Evolutionary conservation across 345 rosid species (phyloP), one percentile per base, ranked within the genome.

Genomic region (Abelmoschus esculentus): DNA sequence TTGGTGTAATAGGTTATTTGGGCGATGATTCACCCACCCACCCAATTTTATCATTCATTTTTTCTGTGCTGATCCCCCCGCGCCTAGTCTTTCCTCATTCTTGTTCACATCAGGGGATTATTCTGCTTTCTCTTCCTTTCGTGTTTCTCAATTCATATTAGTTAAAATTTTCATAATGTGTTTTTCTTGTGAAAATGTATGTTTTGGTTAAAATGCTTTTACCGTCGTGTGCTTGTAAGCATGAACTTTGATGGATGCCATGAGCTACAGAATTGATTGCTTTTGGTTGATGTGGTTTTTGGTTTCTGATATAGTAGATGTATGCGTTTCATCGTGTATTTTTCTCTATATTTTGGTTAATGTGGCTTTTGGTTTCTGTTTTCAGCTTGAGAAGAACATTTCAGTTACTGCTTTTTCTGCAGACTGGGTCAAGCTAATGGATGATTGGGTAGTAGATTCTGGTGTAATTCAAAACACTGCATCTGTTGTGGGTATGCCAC

Each of bases 301-400:
- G 59, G 17, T 46, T 34, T 9, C 65, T 6, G 19, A 65, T 26
- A 36, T 22, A 22, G 26, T 46, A 3, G 3, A 36, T 22, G 47
- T 66, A 10, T 36, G 5, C 8, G 26, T 69, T 13, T 69, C 6
- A 36, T 14, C 5, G 22, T 58, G 13, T 28, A n/a, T 3, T 40
- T 6, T 64, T 19, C 54, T 15, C 62, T 46, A 29, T 18, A 38
- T 50, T 31, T 36, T 52, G 31, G 53, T 26, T 66, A 62, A 59
- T 69, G 6, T 53, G 26, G 54, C 46, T 72, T 71, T 49, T 66
- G 54, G 44, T 70, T 58, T 66, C 61, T 66, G 26, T 72, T 66
- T 78, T 75, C 89, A 95, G 99, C 91, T 95, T 75, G 99, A 87
- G 79, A 77, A 87, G 76, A 85, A 85, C 71, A 88, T 86, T 61